Base-by-base conservation (phyloP, 768 basidiomycete species). In the Russula abietina region DNA sequence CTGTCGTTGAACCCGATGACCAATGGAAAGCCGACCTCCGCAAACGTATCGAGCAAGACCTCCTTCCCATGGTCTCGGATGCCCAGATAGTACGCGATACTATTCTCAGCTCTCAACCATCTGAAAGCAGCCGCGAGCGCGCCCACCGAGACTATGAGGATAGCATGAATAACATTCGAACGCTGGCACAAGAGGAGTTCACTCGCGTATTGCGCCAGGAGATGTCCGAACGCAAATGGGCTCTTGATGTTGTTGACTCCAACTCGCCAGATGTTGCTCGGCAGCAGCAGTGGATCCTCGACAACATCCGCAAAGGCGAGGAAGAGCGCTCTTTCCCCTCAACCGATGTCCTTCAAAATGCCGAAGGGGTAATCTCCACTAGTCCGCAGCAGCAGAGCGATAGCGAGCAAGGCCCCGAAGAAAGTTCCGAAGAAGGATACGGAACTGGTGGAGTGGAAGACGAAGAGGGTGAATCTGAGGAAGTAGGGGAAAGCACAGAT, bases 211-310 rank as follows among this genome's bases (percentile, higher is more conserved):
- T 68, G 6, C 53, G 57, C 30, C 11, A 22, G 45, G 67, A 68
- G 52, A 66, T 60, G 45, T 49, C 57, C 7, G 61, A 68, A 33
- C 67, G 67, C 48, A 61, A 61, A 53, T 66, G 64, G 64, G 65
- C 65, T 5, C 54, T 66, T 3, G 33, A 66, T 32, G 38, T 59
- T 10, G 61, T 61, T 24, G 57, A 50, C 32, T 43, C 55, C 22
- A 61, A 64, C n/a, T 67, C 67, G 14, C 65, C 65, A 4, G 65
- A 67, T 45, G 65, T 67, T 38, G 55, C 43, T n/a, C 48, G 62
- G 24, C 58, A 68, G 55, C 67, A 68, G 53, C 67, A 68, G 59
- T 56, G 39, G 60, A 68, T 67, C 49, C 55, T 68, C 28, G 67
- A 68, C 7, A 54, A 43, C 28, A 66, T 68, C 49, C 57, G 51